Conservation (phyloP, 176 grass and related monocot genomes). For the Bromus sterilis region DNA sequence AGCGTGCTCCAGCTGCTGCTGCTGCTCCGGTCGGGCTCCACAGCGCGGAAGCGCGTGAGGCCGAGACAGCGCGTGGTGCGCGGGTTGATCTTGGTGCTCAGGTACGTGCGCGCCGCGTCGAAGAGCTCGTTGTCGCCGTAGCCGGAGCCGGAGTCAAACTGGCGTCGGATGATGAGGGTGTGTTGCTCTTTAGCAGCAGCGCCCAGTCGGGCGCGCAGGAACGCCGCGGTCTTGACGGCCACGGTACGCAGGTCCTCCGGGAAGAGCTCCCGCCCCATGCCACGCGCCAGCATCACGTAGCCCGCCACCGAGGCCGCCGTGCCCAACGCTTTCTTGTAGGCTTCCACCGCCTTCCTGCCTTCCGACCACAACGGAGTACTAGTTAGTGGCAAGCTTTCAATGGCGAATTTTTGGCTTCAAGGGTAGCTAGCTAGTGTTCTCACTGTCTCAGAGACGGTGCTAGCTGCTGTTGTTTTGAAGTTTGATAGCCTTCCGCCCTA, state of each 20-base stretch:
- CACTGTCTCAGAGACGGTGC: too few species aligned
- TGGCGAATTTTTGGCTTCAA: too few species aligned
- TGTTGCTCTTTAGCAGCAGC: neutral
- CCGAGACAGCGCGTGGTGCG: neutral
- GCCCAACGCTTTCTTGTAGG: slow-evolving; percentile 14
- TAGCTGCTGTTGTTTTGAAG: too few species aligned
- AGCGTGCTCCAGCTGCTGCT: neutral
- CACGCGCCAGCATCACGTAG: slow-evolving; percentile 26
- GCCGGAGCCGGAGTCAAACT: neutral
- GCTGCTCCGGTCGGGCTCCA: neutral
- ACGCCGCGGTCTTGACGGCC: neutral
- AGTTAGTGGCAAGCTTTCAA: too few species aligned
- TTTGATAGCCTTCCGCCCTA: too few species aligned
- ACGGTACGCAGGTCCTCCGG: slow-evolving; percentile 21
- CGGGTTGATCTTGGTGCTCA: slow-evolving; percentile 15
- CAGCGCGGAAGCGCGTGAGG: neutral
- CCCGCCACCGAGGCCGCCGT: slow-evolving; percentile 25
- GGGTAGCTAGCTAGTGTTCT: too few species aligned
- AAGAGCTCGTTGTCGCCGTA: neutral
- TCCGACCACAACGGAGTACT: too few species aligned
- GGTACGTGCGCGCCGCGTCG: slow-evolving; percentile 17
- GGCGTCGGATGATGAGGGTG: slow-evolving; percentile 9
- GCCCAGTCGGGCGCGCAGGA: neutral
- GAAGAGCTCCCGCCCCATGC: slow-evolving; percentile 27
- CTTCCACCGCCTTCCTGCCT: neutral